Base-by-base conservation (phyloP, 208 protist species). In the Novymonas esmeraldas region DNA sequence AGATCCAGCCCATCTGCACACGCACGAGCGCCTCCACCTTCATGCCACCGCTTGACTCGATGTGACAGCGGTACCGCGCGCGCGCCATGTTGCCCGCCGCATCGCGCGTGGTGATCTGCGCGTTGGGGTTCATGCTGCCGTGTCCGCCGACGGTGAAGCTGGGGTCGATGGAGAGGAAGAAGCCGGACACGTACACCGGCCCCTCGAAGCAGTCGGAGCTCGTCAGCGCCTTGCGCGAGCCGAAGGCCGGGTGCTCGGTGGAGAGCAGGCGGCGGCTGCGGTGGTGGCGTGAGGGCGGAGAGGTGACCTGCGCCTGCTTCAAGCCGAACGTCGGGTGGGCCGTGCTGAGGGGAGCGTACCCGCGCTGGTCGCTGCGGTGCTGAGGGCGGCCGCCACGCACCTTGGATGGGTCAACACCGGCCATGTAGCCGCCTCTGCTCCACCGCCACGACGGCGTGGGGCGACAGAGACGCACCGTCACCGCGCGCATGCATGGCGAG, bases 1-100 rank as follows among this genome's bases (percentile, higher is more conserved):
- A 95, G 34, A 95, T 87, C 89, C 89, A 95, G 18, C 89, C 89
- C 34, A 95, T 87, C 66, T 95, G 84, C 13, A 87, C 66, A 11
- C 89, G 81, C 48, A 95, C 66, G 5, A 95, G 81, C 9, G 72
- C 82, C 82, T 95, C 89, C 59, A 95, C 60, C 71, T 90, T 90
- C 48, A 92, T 39, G 50, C 85, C 85, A 5, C 72, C 73, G 56
- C 74, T 44, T 16, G 81, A 79, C 51, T 85, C 76, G 22, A 95
- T 62, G 59, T 89, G 64, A 68, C 89, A 95, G 49, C 82, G 78
- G 74, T 92, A 95, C 2, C 85, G 79, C 24, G 82, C 77, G 24
- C 89, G 80, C 33, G 85, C 81, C 84, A 91, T 88, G 64, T 87
- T 89, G 52, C 89, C 89, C 11, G 70, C 72, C n/a, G 64, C 29